Conservation (phyloP, 1,139 yeast species). For the Debaryomycetaceae sp. region DNA sequence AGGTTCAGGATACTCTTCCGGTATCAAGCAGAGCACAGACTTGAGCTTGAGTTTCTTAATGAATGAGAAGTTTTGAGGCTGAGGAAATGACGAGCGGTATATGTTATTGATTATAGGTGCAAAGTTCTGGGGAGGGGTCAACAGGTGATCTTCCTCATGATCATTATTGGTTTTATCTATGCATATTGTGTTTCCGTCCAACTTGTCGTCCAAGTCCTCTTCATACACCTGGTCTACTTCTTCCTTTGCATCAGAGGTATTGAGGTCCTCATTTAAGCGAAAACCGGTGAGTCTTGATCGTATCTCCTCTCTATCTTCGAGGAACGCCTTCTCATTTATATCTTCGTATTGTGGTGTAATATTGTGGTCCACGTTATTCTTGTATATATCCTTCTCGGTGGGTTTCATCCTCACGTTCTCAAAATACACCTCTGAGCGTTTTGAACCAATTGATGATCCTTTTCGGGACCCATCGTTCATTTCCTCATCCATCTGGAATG, state of each 20-base stretch:
- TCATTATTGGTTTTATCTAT: conserved; percentile 18
- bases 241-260: conserved; percentile 12
- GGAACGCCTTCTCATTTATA: conserved; percentile 9
- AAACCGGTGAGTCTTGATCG: conserved; percentile 33
- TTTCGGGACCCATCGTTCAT: conserved; percentile 8
- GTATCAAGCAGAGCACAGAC: conserved; percentile 78
- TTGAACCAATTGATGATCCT: conserved; percentile 4
- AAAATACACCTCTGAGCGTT: conserved; percentile 2
- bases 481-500: conserved; percentile 50
- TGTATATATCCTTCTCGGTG: background rate
- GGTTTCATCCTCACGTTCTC: background rate
- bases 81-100: conserved; percentile 87
- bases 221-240: conserved; percentile 22
- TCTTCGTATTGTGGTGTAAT: conserved; percentile 17
- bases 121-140: conserved; percentile 88
- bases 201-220: conserved; percentile 45
- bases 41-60: conserved; percentile 60
- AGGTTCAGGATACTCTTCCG: conserved; percentile 85
- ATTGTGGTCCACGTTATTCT: conserved; percentile 9
- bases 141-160: conserved; percentile 14
- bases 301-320: conserved; percentile 26
- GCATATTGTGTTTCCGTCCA: conserved; percentile 26
- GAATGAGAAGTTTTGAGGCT: conserved; percentile 75
- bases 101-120: conserved; percentile 77
- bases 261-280: conserved; percentile 20